phyloP scores from a whole-genome alignment of 768 basidiomycete species.

The Lactarius trivialis region DNA sequence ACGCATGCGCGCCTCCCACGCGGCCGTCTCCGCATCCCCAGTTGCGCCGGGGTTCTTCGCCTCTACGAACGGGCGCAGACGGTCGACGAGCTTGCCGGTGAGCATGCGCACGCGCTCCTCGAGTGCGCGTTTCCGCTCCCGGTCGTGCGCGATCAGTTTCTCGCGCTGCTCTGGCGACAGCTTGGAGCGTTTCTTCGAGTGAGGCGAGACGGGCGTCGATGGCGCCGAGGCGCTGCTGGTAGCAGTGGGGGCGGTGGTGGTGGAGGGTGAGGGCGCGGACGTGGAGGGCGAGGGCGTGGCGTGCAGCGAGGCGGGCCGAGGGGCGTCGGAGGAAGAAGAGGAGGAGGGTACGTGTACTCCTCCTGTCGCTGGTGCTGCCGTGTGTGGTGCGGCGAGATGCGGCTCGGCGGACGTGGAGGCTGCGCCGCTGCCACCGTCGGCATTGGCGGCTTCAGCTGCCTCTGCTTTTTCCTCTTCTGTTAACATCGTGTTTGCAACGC shows the following conservation, averaged over 20 bases:
- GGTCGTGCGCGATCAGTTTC: conserved; percentile 77
- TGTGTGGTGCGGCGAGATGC: not conserved
- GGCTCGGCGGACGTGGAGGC: not conserved
- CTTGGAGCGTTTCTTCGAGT: conserved; percentile 38
- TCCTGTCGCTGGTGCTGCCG: not conserved
- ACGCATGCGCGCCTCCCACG: conserved; percentile 70
- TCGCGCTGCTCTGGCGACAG: conserved; percentile 78
- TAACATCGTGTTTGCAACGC: conserved; percentile 80
- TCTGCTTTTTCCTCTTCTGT: conserved; percentile 89
- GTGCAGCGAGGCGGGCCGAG: not conserved
- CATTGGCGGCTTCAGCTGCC: conserved; percentile 27
- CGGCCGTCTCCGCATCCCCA: conserved; percentile 75
- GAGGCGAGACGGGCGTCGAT: conserved; percentile 19
- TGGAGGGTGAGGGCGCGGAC: not conserved
- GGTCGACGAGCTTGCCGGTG: conserved; percentile 72
- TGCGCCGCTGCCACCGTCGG: conserved; percentile 24
- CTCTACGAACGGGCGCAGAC: conserved; percentile 85
- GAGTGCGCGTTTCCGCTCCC: conserved; percentile 72
- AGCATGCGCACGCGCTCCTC: conserved; percentile 70
- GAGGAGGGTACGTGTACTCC: not conserved
- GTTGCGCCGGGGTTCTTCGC: conserved; percentile 75
- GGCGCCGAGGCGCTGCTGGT: conserved; percentile 17
- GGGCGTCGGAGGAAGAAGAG: conserved; percentile 1
- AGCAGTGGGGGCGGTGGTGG: not conserved
- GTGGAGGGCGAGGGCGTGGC: not conserved